Base-by-base conservation (phyloP, 768 basidiomycete genomes). In the Lentinula detonsa region DNA sequence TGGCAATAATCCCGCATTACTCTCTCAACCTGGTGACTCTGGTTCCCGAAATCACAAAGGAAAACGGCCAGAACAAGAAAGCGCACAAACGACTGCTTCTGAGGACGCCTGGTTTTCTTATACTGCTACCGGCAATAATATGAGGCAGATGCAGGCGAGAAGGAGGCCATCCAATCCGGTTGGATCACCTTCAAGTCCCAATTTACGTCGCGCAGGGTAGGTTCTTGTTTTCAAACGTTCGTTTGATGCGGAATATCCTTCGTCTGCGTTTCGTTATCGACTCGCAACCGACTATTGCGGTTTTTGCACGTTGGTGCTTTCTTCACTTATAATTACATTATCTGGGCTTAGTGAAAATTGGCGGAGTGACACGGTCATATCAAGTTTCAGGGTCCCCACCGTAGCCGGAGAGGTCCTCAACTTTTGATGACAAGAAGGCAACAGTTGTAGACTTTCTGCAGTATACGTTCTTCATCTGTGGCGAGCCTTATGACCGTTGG, bases 111-210 rank as follows among this genome's bases (percentile, higher is more conserved):
- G 88, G 5, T 70, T 72, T 6, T 83, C 55, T 56, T 37, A 28
- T 28, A 28, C 37, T 15, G 13, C n/a, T 6, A 13, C 55, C 37
- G 21, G 13, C 23, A 23, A 9, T 16, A 7, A 10, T n/a, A 13
- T n/a, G 21, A 5, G 40, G 4, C 55, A 28, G 40, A 43, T 28
- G 21, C 55, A 18, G 40, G 9, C 40, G 39, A 56, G 40, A 75
- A 73, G 33, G 87, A 90, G 58, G 84, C 96, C 5, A 94, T 97
- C 21, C 81, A 83, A 46, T 58, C 15, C 48, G 54, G 72, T 71
- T 58, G 78, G 78, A 13, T 74, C 76, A 28, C 74, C 77, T 16
- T 70, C 78, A 28, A 56, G 55, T 56, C 55, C 55, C 13, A 43
- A 56, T 16, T 71, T 85, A 66, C 78, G 75, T 68, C 72, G 85